phyloP scores from a whole-genome alignment of 2,329 filamentous ascomycete genomes.

The Mycosphaerelloides madeirae region DNA sequence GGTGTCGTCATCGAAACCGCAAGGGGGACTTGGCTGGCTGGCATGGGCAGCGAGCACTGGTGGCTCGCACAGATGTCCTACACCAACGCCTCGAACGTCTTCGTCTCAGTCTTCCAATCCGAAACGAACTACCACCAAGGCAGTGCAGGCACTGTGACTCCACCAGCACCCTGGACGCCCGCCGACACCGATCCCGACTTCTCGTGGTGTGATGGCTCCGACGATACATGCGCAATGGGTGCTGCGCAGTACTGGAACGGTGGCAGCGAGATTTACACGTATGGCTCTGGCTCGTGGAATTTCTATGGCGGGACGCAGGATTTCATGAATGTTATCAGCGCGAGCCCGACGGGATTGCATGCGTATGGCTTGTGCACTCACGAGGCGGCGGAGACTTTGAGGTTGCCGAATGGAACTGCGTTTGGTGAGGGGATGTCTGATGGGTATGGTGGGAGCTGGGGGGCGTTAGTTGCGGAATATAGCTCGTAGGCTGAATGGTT shows the following conservation, averaged over 20 bases:
- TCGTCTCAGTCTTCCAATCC: slow-evolving; percentile 45
- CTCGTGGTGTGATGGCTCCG: slow-evolving; percentile 13
- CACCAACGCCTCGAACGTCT: slow-evolving; percentile 44
- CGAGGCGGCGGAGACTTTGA: slow-evolving; percentile 5
- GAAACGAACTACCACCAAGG: slow-evolving; percentile 46
- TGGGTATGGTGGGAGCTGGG: slow-evolving; percentile 12
- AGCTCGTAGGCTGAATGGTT: background rate
- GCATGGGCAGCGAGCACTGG: slow-evolving; percentile 49
- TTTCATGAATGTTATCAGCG: slow-evolving; percentile 11
- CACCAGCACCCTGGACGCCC: slow-evolving; percentile 35
- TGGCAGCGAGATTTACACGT: slow-evolving; percentile 32
- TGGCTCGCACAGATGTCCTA: slow-evolving; percentile 48
- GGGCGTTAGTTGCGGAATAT: slow-evolving; percentile 9
- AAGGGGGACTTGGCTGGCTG: slow-evolving; percentile 49
- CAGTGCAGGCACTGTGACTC: slow-evolving; percentile 8
- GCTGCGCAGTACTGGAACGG: slow-evolving; percentile 9
- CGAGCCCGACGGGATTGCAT: slow-evolving; percentile 2
- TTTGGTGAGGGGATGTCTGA: slow-evolving; percentile 6
- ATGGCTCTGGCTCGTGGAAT: slow-evolving; percentile 35
- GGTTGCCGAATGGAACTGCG: slow-evolving; percentile 7
- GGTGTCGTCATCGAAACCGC: slow-evolving; percentile 35
- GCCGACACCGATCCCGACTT: slow-evolving; percentile 27
- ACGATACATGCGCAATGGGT: slow-evolving; percentile 29
- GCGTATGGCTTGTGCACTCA: slow-evolving; percentile 12
- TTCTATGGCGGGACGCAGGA: slow-evolving; percentile 25